Evolutionary conservation across 805 yeast genomes (phyloP), one percentile per base, ranked within the genome.

Genomic region (Teunomyces tritomae): DNA sequence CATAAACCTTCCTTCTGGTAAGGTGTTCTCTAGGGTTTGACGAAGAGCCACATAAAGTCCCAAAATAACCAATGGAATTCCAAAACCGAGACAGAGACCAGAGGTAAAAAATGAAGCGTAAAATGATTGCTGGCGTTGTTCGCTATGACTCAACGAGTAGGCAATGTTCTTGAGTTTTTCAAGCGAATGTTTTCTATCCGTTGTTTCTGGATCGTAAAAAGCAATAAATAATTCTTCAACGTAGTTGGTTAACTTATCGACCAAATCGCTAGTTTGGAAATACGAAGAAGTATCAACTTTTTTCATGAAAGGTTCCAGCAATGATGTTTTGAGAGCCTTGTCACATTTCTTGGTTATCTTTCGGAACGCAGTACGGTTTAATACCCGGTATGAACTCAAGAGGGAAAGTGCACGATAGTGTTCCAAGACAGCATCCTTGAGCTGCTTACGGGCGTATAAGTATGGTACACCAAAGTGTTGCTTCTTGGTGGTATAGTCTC

Each of bases 331-430:
- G 2, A 84, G 75, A 4, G 84, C 75, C 59, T 94, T 94, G 66
- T 94, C 99, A 62, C 82, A 91, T 64, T 94, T 94, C 61, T 94
- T 94, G 49, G 89, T 75, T 58, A 94, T 83, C 59, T 94, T 94
- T 45, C 96, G 78, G 58, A 91, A 82, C 0, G 95, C 99, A 0
- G 96, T 90, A 28, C 90, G 76, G 65, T 94, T 94, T 56, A 91
- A 65, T 42, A 84, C 73, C 54, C 88, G 76, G 63, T 83, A 94
- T 0, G 88, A 84, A 53, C 80, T 80, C 43, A 87, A 67, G 30
- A 88, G 73, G 49, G 87, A 87, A 51, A 89, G 69, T 7, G 87
- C 79, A 49, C 92, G 75, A 63, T 89, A 89, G 54, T 78, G 84
- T 58, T 89, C 96, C 48, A 80, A 67, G 26, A 85, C 62, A 0